Evolutionary conservation across 1,284 basidiomycete genomes (phyloP), one percentile per base, ranked within the genome.

Genomic region (Rhodotorula sp.): DNA sequence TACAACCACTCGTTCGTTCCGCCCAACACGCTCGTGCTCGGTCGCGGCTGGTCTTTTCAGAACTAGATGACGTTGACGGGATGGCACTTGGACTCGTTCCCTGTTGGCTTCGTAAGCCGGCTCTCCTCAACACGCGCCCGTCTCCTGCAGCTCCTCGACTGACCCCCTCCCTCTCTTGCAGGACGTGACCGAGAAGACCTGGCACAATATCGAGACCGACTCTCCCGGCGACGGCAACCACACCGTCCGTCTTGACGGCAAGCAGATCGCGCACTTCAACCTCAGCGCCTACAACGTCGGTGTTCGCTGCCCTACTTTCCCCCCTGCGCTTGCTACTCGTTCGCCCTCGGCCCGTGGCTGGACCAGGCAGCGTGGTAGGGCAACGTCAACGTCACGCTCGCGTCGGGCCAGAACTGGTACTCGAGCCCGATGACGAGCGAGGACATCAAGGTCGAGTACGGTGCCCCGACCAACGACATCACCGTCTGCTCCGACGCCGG

Each of bases 261-360:
- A 68, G 30, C 67, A 59, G 26, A 54, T 68, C 44, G 61, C 59
- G 22, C 58, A 57, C 4, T 54, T 68, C 67, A 56, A 68, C 57
- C 40, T 53, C 18, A 63, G n/a, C 31, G 51, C 28, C 20, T 68
- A 68, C 54, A 54, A 58, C 40, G 30, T 54, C 28, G 51, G 53
- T 3, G 37, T 20, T 11, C 64, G 57, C 26, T 62, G 26, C n/a
- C 48, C 16, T 64, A 51, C 54, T 55, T 59, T 52, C 50, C 59
- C 24, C 54, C 54, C 37, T 64, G 50, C 40, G 48, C 52, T 11
- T 50, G 47, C 56, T 47, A 63, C 50, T 57, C 67, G 30, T 44
- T 68, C 58, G 67, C 52, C 20, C 20, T 68, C 28, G 67, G 62
- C 24, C 52, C 56, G 7, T 62, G 67, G 57, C 62, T 59, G 18